These are phyloP conservation scores for Fusarium papillatum DNA, from an alignment of 2,329 filamentous ascomycete species.

Conservation along the genomic window DNA sequence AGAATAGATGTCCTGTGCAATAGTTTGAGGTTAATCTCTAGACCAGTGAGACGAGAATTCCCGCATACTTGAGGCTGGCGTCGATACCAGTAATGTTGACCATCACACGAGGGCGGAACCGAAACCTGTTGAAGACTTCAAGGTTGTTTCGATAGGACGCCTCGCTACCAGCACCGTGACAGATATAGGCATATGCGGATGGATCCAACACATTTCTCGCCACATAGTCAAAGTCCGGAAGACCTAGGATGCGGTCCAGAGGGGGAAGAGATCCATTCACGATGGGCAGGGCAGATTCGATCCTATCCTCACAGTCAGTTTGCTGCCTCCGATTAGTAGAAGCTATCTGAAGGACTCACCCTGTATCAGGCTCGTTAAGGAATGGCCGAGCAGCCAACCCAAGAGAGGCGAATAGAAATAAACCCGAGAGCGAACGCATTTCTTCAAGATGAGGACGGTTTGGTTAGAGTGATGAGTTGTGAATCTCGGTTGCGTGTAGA, in stretches of 20 bases:
- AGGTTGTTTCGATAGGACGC: not conserved
- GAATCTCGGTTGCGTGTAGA: not conserved
- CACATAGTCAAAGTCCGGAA: not conserved
- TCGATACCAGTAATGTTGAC: not conserved
- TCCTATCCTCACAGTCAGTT: not conserved
- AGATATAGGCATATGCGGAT: not conserved
- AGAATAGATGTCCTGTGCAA: not conserved
- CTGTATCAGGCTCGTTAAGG: not conserved
- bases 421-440: not conserved
- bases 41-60: not conserved
- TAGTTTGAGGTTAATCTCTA: not conserved
- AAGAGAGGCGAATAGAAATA: not conserved
- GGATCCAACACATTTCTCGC: not conserved
- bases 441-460: not conserved
- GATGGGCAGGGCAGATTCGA: not conserved
- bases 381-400: not conserved
- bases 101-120: not conserved
- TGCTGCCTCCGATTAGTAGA: not conserved
- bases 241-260: not conserved
- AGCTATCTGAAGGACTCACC: not conserved
- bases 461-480: not conserved
- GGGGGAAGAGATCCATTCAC: not conserved
- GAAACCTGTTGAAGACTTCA: not conserved
- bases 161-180: not conserved
- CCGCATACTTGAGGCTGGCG: not conserved